Conservation (phyloP, 495 filamentous ascomycete genomes). For the Podospora australis region DNA sequence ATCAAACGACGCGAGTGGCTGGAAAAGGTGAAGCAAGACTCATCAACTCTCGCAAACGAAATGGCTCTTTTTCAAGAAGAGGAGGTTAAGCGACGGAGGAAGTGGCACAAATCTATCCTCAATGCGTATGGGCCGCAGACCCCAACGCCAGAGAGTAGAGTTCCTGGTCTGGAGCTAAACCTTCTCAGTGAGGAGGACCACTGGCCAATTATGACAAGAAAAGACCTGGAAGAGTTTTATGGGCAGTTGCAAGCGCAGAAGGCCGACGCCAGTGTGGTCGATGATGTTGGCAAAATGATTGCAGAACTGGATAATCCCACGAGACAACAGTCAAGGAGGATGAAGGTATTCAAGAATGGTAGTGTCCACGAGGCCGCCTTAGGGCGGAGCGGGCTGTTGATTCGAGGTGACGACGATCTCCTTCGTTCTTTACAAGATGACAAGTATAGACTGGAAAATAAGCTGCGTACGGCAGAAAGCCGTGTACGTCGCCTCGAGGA, state of each 20-base stretch:
- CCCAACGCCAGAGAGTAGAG: constrained; percentile 35
- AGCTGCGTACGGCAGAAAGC: constrained; percentile 81
- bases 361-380: constrained; percentile 81
- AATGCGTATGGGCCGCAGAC: constrained; percentile 41
- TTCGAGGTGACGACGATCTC: constrained; percentile 76
- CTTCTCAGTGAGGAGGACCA: constrained; percentile 69
- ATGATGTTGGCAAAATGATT: constrained; percentile 52
- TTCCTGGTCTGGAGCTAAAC: constrained; percentile 77
- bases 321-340: constrained; percentile 64
- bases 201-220: constrained; percentile 62
- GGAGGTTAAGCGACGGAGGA: constrained; percentile 78
- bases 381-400: constrained; percentile 71
- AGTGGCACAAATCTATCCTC: constrained; percentile 80
- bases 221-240: constrained; percentile 62
- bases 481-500: constrained; percentile 90
- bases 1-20: constrained; percentile 83
- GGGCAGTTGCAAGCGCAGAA: constrained; percentile 51
- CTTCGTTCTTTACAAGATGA: constrained; percentile 62
- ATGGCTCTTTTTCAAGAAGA: constrained; percentile 86
- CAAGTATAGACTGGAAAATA: constrained; percentile 72
- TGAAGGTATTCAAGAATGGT: constrained; percentile 92
- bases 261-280: constrained; percentile 38
- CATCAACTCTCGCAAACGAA: constrained; percentile 79
- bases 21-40: constrained; percentile 80
- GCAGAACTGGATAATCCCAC: constrained; percentile 65